These are phyloP conservation scores for Trichoderma breve DNA, from an alignment of 2,329 filamentous ascomycete genomes.

Conservation along the genomic window DNA sequence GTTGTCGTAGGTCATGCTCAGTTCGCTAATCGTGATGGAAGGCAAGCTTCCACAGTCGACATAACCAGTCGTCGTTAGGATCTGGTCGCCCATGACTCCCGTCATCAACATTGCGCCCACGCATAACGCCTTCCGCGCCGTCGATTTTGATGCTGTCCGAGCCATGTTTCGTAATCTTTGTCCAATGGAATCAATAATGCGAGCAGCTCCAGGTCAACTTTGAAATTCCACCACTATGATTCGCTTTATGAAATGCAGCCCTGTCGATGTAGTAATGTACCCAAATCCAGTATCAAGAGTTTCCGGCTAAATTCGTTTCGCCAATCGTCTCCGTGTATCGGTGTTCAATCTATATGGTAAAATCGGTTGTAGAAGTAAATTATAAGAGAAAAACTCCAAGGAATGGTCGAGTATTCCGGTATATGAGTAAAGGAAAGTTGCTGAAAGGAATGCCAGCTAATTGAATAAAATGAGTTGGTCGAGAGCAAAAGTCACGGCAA, in stretches of 20 bases:
- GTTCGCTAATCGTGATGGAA: constrained; percentile 66
- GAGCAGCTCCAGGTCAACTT: constrained; percentile 23
- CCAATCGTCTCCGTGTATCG: constrained; percentile 6
- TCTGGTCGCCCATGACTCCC: constrained; percentile 61
- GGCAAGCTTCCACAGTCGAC: constrained; percentile 59
- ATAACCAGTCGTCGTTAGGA: constrained; percentile 80
- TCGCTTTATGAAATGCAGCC: constrained; percentile 4
- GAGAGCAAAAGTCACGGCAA: background rate
- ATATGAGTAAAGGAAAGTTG: background rate
- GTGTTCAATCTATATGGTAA: background rate
- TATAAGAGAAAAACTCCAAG: constrained; percentile 14
- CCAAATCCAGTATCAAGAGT: constrained; percentile 12
- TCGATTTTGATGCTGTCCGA: constrained; percentile 32
- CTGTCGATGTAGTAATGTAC: background rate
- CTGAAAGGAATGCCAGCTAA: constrained; percentile 2
- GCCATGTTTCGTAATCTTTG: constrained; percentile 33
- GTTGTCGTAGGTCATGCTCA: constrained; percentile 78
- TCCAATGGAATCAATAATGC: constrained; percentile 21
- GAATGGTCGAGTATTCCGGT: constrained; percentile 16
- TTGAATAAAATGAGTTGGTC: background rate
- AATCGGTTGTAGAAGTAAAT: background rate
- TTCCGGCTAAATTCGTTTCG: background rate
- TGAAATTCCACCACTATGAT: background rate
- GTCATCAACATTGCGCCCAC: constrained; percentile 38
- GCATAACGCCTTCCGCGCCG: constrained; percentile 34